Base-by-base conservation (phyloP, 2,329 filamentous ascomycete genomes). In the Claviceps humidiphila region DNA sequence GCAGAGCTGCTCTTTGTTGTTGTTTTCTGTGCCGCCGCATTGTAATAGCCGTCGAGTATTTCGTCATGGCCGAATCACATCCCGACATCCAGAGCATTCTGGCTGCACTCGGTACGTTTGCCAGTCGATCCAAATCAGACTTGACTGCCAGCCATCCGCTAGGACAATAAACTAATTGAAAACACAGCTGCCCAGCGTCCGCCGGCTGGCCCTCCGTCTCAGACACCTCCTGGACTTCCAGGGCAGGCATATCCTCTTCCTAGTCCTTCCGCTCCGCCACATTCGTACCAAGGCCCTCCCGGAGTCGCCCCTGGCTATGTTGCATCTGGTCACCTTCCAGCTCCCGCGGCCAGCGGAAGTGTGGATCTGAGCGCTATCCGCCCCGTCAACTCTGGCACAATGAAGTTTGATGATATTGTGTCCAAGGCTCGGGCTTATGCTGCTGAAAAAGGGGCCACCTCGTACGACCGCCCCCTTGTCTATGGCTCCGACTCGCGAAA, bases 371-470 rank as follows among this genome's bases (percentile, higher is more conserved):
- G 84, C 68, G 77, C 80, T 52, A 87, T 93, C 63, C 85, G 86
- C 61, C 88, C 89, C 4, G 78, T 85, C 52, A 88, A 78, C 64
- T 87, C 86, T 34, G 89, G 89, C 54, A 88, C 85, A 20, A 84
- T 94, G 60, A 91, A 84, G 67, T 84, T 95, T 57, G 80, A 85
- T 54, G 88, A 94, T 66, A 86, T 88, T 48, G 84, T 95, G 60
- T 87, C 89, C 41, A 88, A 89, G 65, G 89, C 88, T 47, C 86
- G 87, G 65, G 85, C 84, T 43, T 87, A 87, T 66, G 87, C 89
- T 42, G 82, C 85, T 34, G 84, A 91, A 65, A 87, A 88, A 63
- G 87, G 87, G 55, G 73, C 89, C 38, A 71, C 76, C 40, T 74
- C 76, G 16, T 84, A 83, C 64, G 80, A 84, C 49, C 74, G 80